Conservation (phyloP, 2,329 filamentous ascomycete species). For the Exserohilum turcica region DNA sequence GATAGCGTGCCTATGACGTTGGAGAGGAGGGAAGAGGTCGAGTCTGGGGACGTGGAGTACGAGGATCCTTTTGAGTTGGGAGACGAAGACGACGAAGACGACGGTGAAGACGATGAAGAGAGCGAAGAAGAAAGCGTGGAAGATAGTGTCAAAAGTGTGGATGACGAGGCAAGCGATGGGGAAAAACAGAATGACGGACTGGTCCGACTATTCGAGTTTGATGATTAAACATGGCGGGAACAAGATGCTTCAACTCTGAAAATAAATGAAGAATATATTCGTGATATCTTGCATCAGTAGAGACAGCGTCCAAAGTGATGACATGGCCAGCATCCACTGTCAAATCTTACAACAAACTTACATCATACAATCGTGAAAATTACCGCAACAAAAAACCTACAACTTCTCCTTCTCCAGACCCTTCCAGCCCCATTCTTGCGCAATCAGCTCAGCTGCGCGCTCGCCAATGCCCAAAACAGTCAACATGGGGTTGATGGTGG, state of each 20-base stretch:
- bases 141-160: too few relatives aligned
- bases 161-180: background rate
- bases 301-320: background rate
- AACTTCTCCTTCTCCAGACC: slow-evolving; percentile 60
- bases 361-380: slow-evolving; percentile 1
- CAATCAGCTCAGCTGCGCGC: slow-evolving; percentile 82
- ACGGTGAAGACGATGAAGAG: background rate
- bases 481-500: slow-evolving; percentile 87
- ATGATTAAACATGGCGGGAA: too few relatives aligned
- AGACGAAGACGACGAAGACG: background rate
- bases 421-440: slow-evolving; percentile 71
- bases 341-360: background rate
- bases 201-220: background rate
- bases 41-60: background rate
- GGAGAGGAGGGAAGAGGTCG: background rate
- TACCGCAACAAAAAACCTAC: slow-evolving; percentile 39
- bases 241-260: too few relatives aligned
- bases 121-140: background rate
- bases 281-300: background rate
- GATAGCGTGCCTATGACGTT: background rate
- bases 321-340: background rate
- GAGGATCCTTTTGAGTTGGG: background rate
- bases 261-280: background rate
- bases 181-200: background rate
- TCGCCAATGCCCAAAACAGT: slow-evolving; percentile 85